Base-by-base conservation (phyloP, 345 rosid species). In the Euphorbia peplus region DNA sequence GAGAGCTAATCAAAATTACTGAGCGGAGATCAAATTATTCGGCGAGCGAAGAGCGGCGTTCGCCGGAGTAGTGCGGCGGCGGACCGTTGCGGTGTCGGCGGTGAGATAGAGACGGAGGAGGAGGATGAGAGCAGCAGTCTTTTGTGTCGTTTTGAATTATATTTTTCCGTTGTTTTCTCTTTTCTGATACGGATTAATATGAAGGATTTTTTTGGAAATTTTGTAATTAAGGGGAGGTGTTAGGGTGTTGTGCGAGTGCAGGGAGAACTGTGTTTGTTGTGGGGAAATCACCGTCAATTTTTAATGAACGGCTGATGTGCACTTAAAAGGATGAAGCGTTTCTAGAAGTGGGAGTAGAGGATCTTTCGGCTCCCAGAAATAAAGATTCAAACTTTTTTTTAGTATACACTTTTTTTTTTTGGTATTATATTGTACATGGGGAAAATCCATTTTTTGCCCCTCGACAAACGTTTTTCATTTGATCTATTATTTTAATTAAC, bases 81-180 rank as follows among this genome's bases (percentile, higher is more conserved):
- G 58, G 26, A 66, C 66, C 75, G 75, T 47, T 65, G 19, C 47
- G 75, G 11, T 26, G 66, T 60, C 67, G 67, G 76, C 67, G 47
- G 37, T 18, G 59, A 18, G 35, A 21, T 67, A 41, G 47, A 67
- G 56, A 37, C 59, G 16, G 69, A 44, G 68, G 59, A 14, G 55
- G 37, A 2, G 37, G 14, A 47, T 21, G 14, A 41, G 1, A 21
- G 62, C 53, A 29, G 60, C 18, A 24, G 12, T 11, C 52, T 37
- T n/a, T 10, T 28, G 62, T 73, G 77, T 62, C 72, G 64, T 62
- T 68, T 74, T 67, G 35, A 1, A 5, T 32, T 63, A 24, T 18
- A 6, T n/a, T 16, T 29, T 46, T n/a, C 5, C 42, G 35, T 37
- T 47, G 8, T 15, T 47, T 57, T 32, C 37, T 63, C 32, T 32